Base-by-base conservation (phyloP, 2,329 filamentous ascomycete genomes). In the Fusarium graminum region DNA sequence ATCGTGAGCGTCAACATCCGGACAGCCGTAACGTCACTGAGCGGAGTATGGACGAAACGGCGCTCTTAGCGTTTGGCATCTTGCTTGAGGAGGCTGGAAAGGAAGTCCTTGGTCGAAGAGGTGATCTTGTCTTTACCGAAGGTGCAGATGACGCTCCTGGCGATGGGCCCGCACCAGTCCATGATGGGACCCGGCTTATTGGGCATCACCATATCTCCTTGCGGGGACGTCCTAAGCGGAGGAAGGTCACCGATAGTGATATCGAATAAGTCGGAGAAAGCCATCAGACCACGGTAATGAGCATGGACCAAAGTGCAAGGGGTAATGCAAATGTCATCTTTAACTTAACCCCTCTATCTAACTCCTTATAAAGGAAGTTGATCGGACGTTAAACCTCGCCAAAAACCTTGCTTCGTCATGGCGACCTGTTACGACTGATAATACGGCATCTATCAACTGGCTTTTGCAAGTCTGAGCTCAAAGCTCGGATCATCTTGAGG, bases 31-130 rank as follows among this genome's bases (percentile, higher is more conserved):
- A 75, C 51, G 70, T 84, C 36, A 82, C 86, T 60, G 83, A 86
- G 73, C 76, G 83, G 65, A 91, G 87, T 75, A 87, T 94, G 85
- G 90, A 94, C 73, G 92, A 92, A 79, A 92, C 90, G 14, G 91
- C 91, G 6, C 81, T 94, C 58, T 79, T 94, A 52, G 90, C 91
- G 1, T 82, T 94, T 71, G 91, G 91, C 2, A 87, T 94, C 46
- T 76, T 94, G 56, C 79, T 94, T 40, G 91, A 94, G 77, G 92
- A 94, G 76, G 85, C 86, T 4, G 83, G 85, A 16, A 81, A 83
- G 39, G 85, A 88, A 44, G 75, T 82, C 7, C 78, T 94, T 19
- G 91, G 90, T 6, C 79, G 82, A 53, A 85, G 81, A 13, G 92
- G 91, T 22, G 89, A 93, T 76, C 75, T 92, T 45, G 89, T 90